Conservation (phyloP, 768 basidiomycete species). For the Naganishia vaughanmartiniae region DNA sequence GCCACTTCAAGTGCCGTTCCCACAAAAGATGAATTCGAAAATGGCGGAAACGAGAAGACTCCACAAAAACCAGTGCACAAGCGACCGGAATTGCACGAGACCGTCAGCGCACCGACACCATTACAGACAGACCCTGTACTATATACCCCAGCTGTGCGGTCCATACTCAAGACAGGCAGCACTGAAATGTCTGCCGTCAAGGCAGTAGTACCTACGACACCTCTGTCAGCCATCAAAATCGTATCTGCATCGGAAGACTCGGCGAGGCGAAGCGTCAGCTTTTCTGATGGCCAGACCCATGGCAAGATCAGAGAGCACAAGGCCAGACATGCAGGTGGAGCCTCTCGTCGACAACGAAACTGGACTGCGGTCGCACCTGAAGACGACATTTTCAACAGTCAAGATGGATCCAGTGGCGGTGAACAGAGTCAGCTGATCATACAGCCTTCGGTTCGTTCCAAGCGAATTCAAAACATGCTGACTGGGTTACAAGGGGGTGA, state of each 20-base stretch:
- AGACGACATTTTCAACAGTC: constrained; percentile 34
- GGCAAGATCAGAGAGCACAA: constrained; percentile 72
- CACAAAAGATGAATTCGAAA: background rate
- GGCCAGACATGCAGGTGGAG: constrained; percentile 8
- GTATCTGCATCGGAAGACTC: constrained; percentile 4
- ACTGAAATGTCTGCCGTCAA: constrained; percentile 7
- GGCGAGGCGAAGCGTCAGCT: constrained; percentile 65
- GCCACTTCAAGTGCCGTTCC: background rate
- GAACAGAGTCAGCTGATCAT: constrained; percentile 39
- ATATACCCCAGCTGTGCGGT: background rate
- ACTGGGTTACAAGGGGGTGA: constrained; percentile 67
- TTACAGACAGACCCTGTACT: constrained; percentile 17
- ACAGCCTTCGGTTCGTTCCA: constrained; percentile 67
- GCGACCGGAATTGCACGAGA: constrained; percentile 9
- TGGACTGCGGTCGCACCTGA: constrained; percentile 26
- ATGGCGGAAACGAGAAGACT: background rate
- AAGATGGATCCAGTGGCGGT: constrained; percentile 23
- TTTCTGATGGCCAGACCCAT: constrained; percentile 86
- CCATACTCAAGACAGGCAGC: constrained; percentile 1
- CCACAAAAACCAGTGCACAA: background rate
- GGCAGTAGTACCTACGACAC: background rate
- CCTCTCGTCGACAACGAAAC: constrained; percentile 15
- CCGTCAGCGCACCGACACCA: constrained; percentile 15
- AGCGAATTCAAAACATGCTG: constrained; percentile 77
- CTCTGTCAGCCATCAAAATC: constrained; percentile 18